phyloP scores from a whole-genome alignment of 148 eudicot species.

The Nepenthes gracilis region DNA sequence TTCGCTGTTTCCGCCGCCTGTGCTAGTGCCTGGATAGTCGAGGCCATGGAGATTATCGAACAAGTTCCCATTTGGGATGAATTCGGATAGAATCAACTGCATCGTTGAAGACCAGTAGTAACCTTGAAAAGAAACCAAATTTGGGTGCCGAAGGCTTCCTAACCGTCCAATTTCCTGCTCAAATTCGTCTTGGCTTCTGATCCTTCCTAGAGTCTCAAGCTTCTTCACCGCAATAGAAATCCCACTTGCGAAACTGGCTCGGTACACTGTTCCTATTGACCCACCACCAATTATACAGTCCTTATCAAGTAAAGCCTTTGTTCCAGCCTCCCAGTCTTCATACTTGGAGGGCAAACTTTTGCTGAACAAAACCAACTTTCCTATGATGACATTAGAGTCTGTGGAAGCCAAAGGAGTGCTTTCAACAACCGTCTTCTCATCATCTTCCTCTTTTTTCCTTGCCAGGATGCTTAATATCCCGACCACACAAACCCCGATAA shows the following conservation, averaged over 20 bases:
- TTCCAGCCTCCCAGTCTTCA: conserved; percentile 94
- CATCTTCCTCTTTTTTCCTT: conserved; percentile 32
- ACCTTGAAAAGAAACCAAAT: conserved; percentile 78
- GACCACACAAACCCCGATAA: conserved; percentile 66
- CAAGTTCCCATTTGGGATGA: conserved; percentile 58
- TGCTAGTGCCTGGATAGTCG: conserved; percentile 59
- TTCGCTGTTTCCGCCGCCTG: conserved; percentile 44
- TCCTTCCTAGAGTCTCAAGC: conserved; percentile 75
- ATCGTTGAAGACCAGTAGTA: conserved; percentile 83
- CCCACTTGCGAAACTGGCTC: conserved; percentile 72
- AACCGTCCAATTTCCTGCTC: conserved; percentile 84
- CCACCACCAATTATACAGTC: conserved; percentile 75
- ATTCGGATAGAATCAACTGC: conserved; percentile 74
- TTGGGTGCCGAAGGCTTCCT: conserved; percentile 65
- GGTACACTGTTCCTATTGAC: conserved; percentile 69
- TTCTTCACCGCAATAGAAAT: conserved; percentile 78
- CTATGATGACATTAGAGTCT: conserved; percentile 62
- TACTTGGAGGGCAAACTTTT: conserved; percentile 83
- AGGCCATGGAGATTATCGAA: conserved; percentile 66
- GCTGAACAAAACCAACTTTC: conserved; percentile 91
- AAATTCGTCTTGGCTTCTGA: conserved; percentile 76
- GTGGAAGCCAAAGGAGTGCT: conserved; percentile 72
- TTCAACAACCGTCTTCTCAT: conserved; percentile 19
- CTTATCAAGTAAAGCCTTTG: conserved; percentile 78
- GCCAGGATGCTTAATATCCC: conserved; percentile 68